Conservation (phyloP, 2,329 filamentous ascomycete species). For the Curvularia hawaiiensis region DNA sequence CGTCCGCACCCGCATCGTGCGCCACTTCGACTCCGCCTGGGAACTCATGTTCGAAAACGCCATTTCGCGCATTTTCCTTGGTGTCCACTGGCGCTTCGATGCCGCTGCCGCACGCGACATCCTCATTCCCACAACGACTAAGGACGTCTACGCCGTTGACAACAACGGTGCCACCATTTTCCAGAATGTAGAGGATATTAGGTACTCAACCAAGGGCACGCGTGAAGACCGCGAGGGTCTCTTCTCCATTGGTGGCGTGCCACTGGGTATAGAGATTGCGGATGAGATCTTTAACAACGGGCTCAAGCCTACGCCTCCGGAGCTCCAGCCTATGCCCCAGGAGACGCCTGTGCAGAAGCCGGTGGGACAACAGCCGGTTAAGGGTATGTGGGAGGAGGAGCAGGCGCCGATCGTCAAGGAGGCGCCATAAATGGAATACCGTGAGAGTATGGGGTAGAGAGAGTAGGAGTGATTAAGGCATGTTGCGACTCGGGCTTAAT, state of each 20-base stretch:
- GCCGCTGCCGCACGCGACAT: conserved; percentile 30
- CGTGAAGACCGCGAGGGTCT: conserved; percentile 13
- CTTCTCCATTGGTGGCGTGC: conserved; percentile 20
- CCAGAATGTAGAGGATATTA: conserved; percentile 17
- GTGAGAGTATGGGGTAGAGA: not conserved
- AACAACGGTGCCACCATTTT: conserved; percentile 16
- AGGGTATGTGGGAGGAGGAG: not conserved
- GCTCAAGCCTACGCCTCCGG: conserved; percentile 15
- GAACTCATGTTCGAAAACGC: conserved; percentile 38
- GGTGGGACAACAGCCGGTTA: too few species aligned
- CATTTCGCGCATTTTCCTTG: conserved; percentile 34
- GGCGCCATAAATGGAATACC: conserved; percentile 1
- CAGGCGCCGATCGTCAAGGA: conserved; percentile 1
- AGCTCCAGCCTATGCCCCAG: conserved; percentile 13
- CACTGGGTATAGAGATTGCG: conserved; percentile 20
- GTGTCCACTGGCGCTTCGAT: conserved; percentile 39
- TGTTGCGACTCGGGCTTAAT: too few species aligned
- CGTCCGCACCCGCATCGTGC: conserved; percentile 28
- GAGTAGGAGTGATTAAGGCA: not conserved
- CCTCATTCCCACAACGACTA: conserved; percentile 16
- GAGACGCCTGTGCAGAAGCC: conserved; percentile 2
- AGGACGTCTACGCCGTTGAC: conserved; percentile 18
- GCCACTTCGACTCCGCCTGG: conserved; percentile 29
- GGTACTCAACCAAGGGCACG: conserved; percentile 16
- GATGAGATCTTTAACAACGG: conserved; percentile 19